Base-by-base conservation (phyloP, 768 basidiomycete species). In the Lentinula detonsa region DNA sequence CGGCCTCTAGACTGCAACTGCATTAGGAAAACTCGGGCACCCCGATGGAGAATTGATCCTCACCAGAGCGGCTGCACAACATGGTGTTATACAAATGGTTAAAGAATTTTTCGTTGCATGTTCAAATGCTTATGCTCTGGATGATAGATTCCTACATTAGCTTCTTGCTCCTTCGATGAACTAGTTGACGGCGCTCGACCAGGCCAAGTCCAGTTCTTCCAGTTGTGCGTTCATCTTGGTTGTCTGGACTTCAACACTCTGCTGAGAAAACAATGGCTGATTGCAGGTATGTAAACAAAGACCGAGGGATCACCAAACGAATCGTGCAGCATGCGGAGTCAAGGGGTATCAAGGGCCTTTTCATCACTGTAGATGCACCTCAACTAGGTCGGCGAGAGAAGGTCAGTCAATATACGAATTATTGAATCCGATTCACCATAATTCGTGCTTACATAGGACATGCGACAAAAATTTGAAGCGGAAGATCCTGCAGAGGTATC, bases 361-460 rank as follows among this genome's bases (percentile, higher is more conserved):
- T 98, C 73, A 97, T 98, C 71, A 98, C 96, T 0, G 96, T 98
- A 31, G 96, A 98, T 74, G 96, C 96, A 0, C 96, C 96, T 5
- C 95, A 97, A 66, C 86, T 98, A 9, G 96, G 96, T 48, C 84
- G 95, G 11, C 83, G 95, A 62, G 95, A 96, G 72, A 95, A 95
- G 75, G 85, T 76, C 59, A 33, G 50, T 10, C 11, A n/a, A 9
- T 56, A 6, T 33, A 56, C n/a, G 21, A n/a, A 23, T 28, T 9
- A 18, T 13, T 4, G 35, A 8, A 18, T 16, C 40, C 5, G n/a
- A 23, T 4, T 5, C 13, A 40, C 7, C 10, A 35, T 8, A 4
- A 8, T 11, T 11, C 18, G 15, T 4, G 15, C 11, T 9, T 11
- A 11, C 28, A 11, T 37, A 78, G 85, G 96, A 98, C 69, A 98